Conservation (phyloP, 768 basidiomycete species). For the Gymnopilus dilepis region DNA sequence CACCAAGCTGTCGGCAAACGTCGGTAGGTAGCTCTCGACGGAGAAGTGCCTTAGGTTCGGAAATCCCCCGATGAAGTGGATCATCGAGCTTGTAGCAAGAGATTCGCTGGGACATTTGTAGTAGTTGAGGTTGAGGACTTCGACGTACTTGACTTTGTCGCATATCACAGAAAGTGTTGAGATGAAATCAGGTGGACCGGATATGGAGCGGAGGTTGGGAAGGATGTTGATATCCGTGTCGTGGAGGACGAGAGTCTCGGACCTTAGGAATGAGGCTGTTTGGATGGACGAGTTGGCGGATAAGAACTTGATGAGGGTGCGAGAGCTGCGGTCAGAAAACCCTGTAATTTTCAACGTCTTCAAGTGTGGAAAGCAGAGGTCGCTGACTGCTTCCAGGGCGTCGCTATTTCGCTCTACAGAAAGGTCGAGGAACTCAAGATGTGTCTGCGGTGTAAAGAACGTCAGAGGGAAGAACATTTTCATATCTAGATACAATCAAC, state of each 20-base stretch:
- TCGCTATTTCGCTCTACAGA: background rate
- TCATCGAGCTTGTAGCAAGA: background rate
- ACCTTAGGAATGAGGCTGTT: constrained; percentile 4
- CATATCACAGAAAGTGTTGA: background rate
- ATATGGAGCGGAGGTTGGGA: constrained; percentile 7
- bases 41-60: constrained; percentile 12
- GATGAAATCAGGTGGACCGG: constrained; percentile 1
- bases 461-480: too few relatives aligned
- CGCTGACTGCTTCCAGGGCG: background rate
- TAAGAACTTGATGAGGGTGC: background rate
- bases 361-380: background rate
- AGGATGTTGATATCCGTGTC: constrained; percentile 2
- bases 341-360: background rate
- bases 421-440: background rate
- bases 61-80: background rate
- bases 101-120: background rate
- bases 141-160: constrained; percentile 11
- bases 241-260: background rate
- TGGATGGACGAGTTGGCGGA: constrained; percentile 8
- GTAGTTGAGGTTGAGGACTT: constrained; percentile 4
- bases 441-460: background rate
- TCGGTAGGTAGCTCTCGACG: background rate
- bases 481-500: too few relatives aligned
- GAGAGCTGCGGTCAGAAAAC: background rate
- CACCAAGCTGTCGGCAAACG: background rate